Conservation (phyloP, 768 basidiomycete genomes). For the Dioszegia crocea region DNA sequence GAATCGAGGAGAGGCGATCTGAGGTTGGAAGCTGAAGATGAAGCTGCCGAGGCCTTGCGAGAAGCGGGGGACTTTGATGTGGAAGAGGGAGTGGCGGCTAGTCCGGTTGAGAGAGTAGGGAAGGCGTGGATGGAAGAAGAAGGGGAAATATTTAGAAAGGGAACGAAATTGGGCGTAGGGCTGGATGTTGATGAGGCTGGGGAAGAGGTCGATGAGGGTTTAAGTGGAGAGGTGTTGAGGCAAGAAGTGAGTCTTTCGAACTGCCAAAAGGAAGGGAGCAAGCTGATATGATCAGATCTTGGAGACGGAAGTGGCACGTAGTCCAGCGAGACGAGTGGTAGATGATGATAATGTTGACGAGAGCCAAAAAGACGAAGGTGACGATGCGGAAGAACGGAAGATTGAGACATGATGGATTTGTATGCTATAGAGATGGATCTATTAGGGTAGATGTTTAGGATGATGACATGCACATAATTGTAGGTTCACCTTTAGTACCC, state of each 20-base stretch:
- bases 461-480: no score
- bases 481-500: no score
- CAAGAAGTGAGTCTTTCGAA: conserved; percentile 50
- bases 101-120: conserved; percentile 33
- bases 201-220: conserved; percentile 56
- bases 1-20: neutral
- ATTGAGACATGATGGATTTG: no score
- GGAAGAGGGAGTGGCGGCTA: neutral
- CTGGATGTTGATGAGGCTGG: conserved; percentile 75
- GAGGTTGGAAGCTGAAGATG: neutral
- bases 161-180: conserved; percentile 60
- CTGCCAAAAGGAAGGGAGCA: neutral
- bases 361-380: neutral
- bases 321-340: conserved; percentile 33
- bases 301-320: conserved; percentile 37
- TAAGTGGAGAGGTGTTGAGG: conserved; percentile 72
- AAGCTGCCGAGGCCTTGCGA: conserved; percentile 5
- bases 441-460: no score
- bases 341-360: conserved; percentile 19
- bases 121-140: conserved; percentile 82
- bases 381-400: neutral
- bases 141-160: conserved; percentile 92
- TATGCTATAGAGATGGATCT: no score
- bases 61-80: conserved; percentile 7
- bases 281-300: conserved; percentile 28